These are phyloP conservation scores for Suaeda aralocaspica DNA, from an alignment of 148 eudicot genomes.

Conservation along the genomic window DNA sequence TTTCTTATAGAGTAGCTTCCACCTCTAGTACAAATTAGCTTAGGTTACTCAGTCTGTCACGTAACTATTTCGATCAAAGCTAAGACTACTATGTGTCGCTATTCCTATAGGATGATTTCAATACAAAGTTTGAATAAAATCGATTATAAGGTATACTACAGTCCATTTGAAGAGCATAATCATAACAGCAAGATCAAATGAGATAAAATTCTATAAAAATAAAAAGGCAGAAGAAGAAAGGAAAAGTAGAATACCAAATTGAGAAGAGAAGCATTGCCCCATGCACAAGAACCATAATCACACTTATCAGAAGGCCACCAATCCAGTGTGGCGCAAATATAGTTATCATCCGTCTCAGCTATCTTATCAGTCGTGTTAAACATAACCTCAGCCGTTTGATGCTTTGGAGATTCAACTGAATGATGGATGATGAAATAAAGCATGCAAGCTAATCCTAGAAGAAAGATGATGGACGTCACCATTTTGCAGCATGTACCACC, in stretches of 20 bases:
- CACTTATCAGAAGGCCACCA: conserved; percentile 84
- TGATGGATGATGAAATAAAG: conserved; percentile 20
- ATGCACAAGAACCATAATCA: conserved; percentile 66
- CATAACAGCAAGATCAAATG: too few species aligned
- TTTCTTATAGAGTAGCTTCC: too few species aligned
- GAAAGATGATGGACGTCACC: conserved; percentile 5
- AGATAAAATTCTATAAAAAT: not conserved
- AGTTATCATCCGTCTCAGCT: conserved; percentile 24
- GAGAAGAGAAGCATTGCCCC: conserved; percentile 58
- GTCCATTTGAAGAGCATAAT: too few species aligned
- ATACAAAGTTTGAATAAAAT: too few species aligned
- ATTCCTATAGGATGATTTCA: too few species aligned
- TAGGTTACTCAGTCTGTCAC: too few species aligned
- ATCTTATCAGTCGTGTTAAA: conserved; percentile 20
- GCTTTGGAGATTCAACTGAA: conserved; percentile 21
- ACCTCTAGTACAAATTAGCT: too few species aligned
- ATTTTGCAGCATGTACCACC: conserved; percentile 6
- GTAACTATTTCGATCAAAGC: too few species aligned
- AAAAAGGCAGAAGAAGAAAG: not conserved
- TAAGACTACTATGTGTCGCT: too few species aligned
- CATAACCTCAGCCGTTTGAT: conserved; percentile 20
- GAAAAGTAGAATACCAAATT: conserved; percentile 38
- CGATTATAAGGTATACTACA: too few species aligned
- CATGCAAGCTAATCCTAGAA: conserved; percentile 16
- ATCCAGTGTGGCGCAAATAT: conserved; percentile 65